Percentiles rank a stretch among this genome's conserved stretches.
These are phyloP conservation scores for Stagonosporopsis tanaceti DNA, from an alignment of 2,329 filamentous ascomycete genomes.

Conservation along the genomic window DNA sequence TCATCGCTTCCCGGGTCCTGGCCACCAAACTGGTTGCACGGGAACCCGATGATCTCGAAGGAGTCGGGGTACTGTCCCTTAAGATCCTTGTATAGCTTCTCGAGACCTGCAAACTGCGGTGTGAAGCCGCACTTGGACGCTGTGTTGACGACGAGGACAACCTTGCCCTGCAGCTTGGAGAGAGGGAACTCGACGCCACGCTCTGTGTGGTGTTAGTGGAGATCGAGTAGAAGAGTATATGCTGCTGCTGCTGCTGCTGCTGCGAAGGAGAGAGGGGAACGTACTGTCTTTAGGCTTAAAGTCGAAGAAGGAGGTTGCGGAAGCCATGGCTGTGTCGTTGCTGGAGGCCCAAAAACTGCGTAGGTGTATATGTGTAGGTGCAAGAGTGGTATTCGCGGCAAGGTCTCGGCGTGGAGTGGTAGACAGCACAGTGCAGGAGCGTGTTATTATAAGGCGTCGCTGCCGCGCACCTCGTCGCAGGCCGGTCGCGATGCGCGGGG, in stretches of 20 bases:
- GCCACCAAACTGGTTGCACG: slow-evolving; percentile 94
- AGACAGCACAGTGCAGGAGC: not conserved
- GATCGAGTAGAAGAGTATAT: not conserved
- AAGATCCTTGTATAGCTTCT: slow-evolving; percentile 85
- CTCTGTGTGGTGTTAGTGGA: slow-evolving; percentile 58
- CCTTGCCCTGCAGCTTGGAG: slow-evolving; percentile 81
- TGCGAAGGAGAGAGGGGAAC: slow-evolving; percentile 43
- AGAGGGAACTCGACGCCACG: slow-evolving; percentile 77
- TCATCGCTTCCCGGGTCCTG: slow-evolving; percentile 83
- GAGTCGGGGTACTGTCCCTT: slow-evolving; percentile 74
- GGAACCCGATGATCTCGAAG: slow-evolving; percentile 92
- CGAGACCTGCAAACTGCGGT: slow-evolving; percentile 89
- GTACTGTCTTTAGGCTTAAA: slow-evolving; percentile 84
- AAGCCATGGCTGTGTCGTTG: slow-evolving; percentile 64
- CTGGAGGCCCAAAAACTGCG: slow-evolving; percentile 8
- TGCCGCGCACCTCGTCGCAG: not conserved
- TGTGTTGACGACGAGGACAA: slow-evolving; percentile 95
- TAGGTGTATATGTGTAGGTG: not conserved
- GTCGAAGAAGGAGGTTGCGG: slow-evolving; percentile 78
- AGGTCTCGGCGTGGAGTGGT: not conserved
- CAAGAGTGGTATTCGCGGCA: not conserved
- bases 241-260: not conserved
- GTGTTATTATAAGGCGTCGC: slow-evolving; percentile 15
- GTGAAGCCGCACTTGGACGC: slow-evolving; percentile 99
- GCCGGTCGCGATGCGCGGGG: slow-evolving; percentile 18